phyloP scores from a whole-genome alignment of 306 rosid species.

The Begonia loranthoides region DNA sequence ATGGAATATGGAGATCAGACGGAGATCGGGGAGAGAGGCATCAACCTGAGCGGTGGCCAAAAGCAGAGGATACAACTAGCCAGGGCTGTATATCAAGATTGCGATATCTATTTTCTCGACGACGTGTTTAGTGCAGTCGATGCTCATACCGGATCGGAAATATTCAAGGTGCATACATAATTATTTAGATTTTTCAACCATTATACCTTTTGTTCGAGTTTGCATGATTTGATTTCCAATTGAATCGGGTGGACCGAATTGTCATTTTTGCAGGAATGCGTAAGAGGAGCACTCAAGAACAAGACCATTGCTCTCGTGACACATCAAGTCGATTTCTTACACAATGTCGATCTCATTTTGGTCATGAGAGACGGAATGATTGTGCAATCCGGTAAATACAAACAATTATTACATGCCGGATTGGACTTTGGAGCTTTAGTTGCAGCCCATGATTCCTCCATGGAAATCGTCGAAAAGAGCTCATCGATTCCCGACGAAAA shows the following conservation, averaged over 20 bases:
- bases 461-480: slow-evolving; percentile 83
- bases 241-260: background rate
- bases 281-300: slow-evolving; percentile 62
- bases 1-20: slow-evolving; percentile 93
- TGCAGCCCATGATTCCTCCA: slow-evolving; percentile 81
- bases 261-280: slow-evolving; percentile 58
- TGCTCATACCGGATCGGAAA: slow-evolving; percentile 92
- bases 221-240: background rate
- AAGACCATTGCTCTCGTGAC: slow-evolving; percentile 83
- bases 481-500: slow-evolving; percentile 20
- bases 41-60: slow-evolving; percentile 95
- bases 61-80: slow-evolving; percentile 95
- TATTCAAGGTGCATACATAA: slow-evolving; percentile 52
- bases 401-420: slow-evolving; percentile 43
- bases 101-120: slow-evolving; percentile 83
- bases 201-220: background rate
- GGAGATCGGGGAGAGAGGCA: slow-evolving; percentile 97
- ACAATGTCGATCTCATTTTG: slow-evolving; percentile 77
- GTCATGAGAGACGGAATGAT: slow-evolving; percentile 84
- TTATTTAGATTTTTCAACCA: background rate
- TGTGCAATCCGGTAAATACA: slow-evolving; percentile 73
- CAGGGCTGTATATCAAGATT: slow-evolving; percentile 80
- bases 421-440: slow-evolving; percentile 72
- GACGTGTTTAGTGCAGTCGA: slow-evolving; percentile 97
- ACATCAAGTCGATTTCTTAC: slow-evolving; percentile 97